A percentile compares a stretch with the other conserved stretches of the same genome.
These are phyloP conservation scores for Tulasnella sp. DNA, from an alignment of 768 basidiomycete species.

Conservation along the genomic window DNA sequence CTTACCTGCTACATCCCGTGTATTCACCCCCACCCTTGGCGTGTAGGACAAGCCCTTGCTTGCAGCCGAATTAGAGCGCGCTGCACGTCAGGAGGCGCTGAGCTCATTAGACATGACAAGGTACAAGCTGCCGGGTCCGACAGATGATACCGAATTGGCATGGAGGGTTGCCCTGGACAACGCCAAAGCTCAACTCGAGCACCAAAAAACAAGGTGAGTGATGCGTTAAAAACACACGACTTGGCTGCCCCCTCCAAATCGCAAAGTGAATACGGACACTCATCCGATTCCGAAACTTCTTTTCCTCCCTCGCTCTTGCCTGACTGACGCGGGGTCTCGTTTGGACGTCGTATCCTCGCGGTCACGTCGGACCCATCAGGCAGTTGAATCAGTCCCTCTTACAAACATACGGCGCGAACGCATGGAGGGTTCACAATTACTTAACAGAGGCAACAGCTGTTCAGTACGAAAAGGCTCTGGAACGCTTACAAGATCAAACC, in stretches of 20 bases:
- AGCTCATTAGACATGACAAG: constrained; percentile 58
- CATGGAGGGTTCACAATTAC: constrained; percentile 88
- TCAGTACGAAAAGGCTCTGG: constrained; percentile 58
- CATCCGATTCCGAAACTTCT: neutral
- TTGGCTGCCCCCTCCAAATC: neutral
- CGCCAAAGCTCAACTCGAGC: constrained; percentile 73
- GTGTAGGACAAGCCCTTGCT: constrained; percentile 55
- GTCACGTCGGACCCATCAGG: constrained; percentile 31
- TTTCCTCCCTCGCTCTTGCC: neutral
- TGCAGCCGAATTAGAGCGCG: constrained; percentile 60
- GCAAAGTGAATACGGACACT: neutral
- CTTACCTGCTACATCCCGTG: no score
- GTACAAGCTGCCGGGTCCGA: constrained; percentile 63
- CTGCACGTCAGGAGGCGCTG: constrained; percentile 55
- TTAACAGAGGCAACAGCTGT: constrained; percentile 67
- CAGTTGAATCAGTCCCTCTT: constrained; percentile 73
- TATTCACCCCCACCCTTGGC: no score
- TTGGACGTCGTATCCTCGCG: constrained; percentile 5
- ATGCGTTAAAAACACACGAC: neutral
- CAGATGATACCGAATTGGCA: constrained; percentile 51
- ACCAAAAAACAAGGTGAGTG: constrained; percentile 65
- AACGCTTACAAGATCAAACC: constrained; percentile 64
- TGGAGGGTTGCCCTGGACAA: constrained; percentile 68
- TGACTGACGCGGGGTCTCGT: neutral
- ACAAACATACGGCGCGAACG: constrained; percentile 80